Percentiles rank a stretch among this genome's conserved stretches.
Evolutionary conservation across 805 yeast species (phyloP).

Genomic region (Isabelozyma pseudorhagii): DNA sequence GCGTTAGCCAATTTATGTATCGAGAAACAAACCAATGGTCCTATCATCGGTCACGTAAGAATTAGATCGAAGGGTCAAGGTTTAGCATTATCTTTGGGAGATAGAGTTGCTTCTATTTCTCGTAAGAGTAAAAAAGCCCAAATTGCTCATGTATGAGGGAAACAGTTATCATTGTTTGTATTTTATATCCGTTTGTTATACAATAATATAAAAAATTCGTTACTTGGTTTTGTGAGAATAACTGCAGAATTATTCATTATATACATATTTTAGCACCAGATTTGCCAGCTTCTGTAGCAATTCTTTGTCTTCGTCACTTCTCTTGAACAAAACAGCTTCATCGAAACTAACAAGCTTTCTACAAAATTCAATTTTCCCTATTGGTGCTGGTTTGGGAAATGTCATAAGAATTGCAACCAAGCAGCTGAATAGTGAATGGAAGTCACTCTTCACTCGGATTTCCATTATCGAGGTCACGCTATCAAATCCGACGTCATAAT

Average conservation of each 20-base stretch:
- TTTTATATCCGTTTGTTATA: not conserved
- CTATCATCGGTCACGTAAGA: constrained; percentile 89
- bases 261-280: constrained; percentile 3
- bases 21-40: constrained; percentile 72
- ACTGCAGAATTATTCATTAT: not conserved
- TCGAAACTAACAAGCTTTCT: constrained; percentile 9
- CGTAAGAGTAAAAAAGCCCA: constrained; percentile 34
- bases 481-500: not conserved
- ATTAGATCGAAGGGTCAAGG: constrained; percentile 98
- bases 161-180: not conserved
- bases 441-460: constrained; percentile 14
- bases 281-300: constrained; percentile 3
- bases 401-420: constrained; percentile 1
- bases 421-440: constrained; percentile 16
- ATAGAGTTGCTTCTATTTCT: constrained; percentile 82
- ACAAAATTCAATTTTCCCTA: not conserved
- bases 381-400: not conserved
- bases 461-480: not conserved
- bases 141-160: constrained; percentile 6
- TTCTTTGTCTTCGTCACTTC: constrained; percentile 10
- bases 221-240: no score
- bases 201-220: not conserved
- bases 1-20: constrained; percentile 94
- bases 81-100: constrained; percentile 90
- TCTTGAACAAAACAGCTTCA: constrained; percentile 14